phyloP scores from a whole-genome alignment of 495 filamentous ascomycete genomes.

The Elasticomyces elasticus region DNA sequence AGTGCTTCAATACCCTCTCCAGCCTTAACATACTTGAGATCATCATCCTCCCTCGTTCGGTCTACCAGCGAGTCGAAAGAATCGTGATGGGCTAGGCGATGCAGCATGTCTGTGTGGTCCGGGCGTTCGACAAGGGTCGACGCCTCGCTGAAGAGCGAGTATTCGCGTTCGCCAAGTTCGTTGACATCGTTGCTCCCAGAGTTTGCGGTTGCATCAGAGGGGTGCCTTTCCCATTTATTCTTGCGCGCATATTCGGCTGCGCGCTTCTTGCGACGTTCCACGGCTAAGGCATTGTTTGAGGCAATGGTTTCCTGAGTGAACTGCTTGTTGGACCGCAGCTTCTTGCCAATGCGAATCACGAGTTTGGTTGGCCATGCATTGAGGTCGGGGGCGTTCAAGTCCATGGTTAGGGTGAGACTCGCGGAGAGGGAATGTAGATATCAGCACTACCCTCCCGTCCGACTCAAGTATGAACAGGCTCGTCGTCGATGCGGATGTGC shows the following conservation, averaged over 20 bases:
- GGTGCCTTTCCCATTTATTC: not conserved
- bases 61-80: slow-evolving; percentile 21
- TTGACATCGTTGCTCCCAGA: slow-evolving; percentile 5
- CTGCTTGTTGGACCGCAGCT: slow-evolving; percentile 12
- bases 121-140: slow-evolving; percentile 11
- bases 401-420: slow-evolving; percentile 5
- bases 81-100: slow-evolving; percentile 18
- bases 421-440: not conserved
- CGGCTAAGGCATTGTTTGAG: slow-evolving; percentile 2
- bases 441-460: not conserved
- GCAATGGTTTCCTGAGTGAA: slow-evolving; percentile 10
- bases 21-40: slow-evolving; percentile 16
- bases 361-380: slow-evolving; percentile 16
- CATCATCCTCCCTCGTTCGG: not conserved
- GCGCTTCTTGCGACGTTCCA: slow-evolving; percentile 1
- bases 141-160: slow-evolving; percentile 13
- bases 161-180: slow-evolving; percentile 18
- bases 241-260: not conserved
- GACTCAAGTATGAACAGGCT: not conserved
- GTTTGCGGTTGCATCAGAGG: not conserved
- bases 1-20: not conserved
- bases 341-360: slow-evolving; percentile 13
- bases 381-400: slow-evolving; percentile 7
- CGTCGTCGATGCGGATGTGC: not conserved
- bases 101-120: slow-evolving; percentile 21